A percentile compares a stretch with the other conserved stretches of the same genome.
Evolutionary conservation across 257 asterid species (phyloP).

Genomic region (Solanum verrucosum): DNA sequence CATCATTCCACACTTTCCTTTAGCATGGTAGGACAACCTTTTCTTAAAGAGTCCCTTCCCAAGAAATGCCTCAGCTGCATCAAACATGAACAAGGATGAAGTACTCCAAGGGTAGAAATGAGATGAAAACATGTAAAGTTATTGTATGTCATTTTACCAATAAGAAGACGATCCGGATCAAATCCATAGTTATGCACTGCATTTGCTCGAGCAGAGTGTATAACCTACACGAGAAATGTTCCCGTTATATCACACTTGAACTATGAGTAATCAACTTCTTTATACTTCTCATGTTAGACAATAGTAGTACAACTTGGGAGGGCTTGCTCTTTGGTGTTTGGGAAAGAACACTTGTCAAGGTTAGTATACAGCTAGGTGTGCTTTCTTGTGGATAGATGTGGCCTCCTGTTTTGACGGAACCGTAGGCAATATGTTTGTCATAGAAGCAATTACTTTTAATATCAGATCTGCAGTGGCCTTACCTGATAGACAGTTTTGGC

Average conservation of each 20-base stretch:
- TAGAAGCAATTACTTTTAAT: background rate
- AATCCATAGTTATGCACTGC: slow-evolving; percentile 77
- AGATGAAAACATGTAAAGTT: background rate
- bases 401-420: background rate
- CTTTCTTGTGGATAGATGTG: background rate
- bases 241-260: background rate
- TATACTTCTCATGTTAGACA: background rate
- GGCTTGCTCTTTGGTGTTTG: background rate
- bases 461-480: background rate
- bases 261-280: background rate
- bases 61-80: slow-evolving; percentile 84
- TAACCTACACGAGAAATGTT: slow-evolving; percentile 41
- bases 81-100: background rate
- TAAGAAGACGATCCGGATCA: slow-evolving; percentile 75
- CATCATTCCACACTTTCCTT: slow-evolving; percentile 54
- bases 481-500: slow-evolving; percentile 95
- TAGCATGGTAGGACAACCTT: slow-evolving; percentile 67
- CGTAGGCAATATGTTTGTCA: background rate
- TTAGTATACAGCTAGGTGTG: background rate
- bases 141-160: slow-evolving; percentile 37
- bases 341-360: background rate
- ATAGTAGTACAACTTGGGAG: background rate
- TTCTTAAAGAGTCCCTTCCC: slow-evolving; percentile 77
- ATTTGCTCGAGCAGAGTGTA: slow-evolving; percentile 91
- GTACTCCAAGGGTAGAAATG: background rate